Percentiles rank a stretch among this genome's conserved stretches.
Conservation (phyloP, 2,329 filamentous ascomycete species). For the Hymenoscyphus fructigenus region DNA sequence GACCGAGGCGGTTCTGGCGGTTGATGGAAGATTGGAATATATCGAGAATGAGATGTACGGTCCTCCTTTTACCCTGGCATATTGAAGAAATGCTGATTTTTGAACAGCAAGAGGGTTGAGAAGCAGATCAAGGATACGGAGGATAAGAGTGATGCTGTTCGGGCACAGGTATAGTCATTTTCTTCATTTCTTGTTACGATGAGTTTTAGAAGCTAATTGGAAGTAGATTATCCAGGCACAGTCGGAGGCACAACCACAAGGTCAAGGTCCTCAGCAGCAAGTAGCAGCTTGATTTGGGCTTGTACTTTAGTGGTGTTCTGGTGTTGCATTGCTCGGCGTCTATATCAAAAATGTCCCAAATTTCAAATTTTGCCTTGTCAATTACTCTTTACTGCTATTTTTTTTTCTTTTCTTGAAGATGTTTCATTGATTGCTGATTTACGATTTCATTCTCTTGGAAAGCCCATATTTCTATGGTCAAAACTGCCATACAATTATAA, state of each 20-base stretch:
- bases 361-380: not conserved
- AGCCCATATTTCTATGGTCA: not conserved
- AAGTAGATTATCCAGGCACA: conserved; percentile 45
- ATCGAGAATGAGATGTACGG: conserved; percentile 90
- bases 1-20: conserved; percentile 83
- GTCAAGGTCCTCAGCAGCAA: conserved; percentile 25
- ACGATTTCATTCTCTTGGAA: not conserved
- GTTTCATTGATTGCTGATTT: not conserved
- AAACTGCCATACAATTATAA: no score
- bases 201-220: conserved; percentile 7
- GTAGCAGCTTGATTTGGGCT: conserved; percentile 22
- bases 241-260: conserved; percentile 39
- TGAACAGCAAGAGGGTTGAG: conserved; percentile 61
- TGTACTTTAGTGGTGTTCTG: conserved; percentile 18
- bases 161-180: conserved; percentile 55
- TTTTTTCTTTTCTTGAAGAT: not conserved
- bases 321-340: conserved; percentile 28
- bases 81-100: conserved; percentile 15
- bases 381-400: not conserved
- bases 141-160: conserved; percentile 63
- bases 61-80: not conserved
- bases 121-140: conserved; percentile 63
- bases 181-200: not conserved
- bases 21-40: conserved; percentile 87
- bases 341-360: conserved; percentile 8